phyloP scores from a whole-genome alignment of 2,329 filamentous ascomycete genomes.

The Penicillium corylophilum region DNA sequence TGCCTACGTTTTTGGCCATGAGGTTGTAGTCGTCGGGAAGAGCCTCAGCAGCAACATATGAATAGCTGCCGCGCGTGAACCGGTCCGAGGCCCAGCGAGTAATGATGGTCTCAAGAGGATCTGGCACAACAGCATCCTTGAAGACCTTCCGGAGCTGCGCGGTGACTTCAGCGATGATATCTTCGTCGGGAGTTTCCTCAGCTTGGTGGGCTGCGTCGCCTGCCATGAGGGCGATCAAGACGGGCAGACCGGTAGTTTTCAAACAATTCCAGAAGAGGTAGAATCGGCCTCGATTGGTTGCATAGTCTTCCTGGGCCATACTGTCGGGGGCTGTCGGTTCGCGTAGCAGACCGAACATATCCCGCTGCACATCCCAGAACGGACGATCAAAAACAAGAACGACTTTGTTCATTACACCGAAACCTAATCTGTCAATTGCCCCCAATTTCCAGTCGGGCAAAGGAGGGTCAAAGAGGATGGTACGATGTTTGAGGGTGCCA shows the following conservation, averaged over 20 bases:
- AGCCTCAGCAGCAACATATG: slow-evolving; percentile 82
- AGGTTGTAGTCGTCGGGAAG: slow-evolving; percentile 84
- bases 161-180: slow-evolving; percentile 77
- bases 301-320: slow-evolving; percentile 76
- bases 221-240: slow-evolving; percentile 90
- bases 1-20: slow-evolving; percentile 82
- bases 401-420: slow-evolving; percentile 93
- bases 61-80: slow-evolving; percentile 94
- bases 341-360: slow-evolving; percentile 87
- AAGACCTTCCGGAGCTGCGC: slow-evolving; percentile 76
- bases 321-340: slow-evolving; percentile 69
- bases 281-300: slow-evolving; percentile 77
- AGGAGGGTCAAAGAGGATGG: slow-evolving; percentile 80
- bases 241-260: slow-evolving; percentile 82
- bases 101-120: slow-evolving; percentile 80
- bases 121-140: slow-evolving; percentile 61
- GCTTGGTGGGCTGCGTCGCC: slow-evolving; percentile 90
- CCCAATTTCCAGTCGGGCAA: slow-evolving; percentile 84
- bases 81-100: slow-evolving; percentile 90
- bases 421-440: slow-evolving; percentile 81
- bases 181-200: slow-evolving; percentile 71
- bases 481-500: slow-evolving; percentile 80
- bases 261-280: slow-evolving; percentile 98
- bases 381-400: slow-evolving; percentile 82
- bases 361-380: slow-evolving; percentile 86